These are phyloP conservation scores for Phlyctochytrium planicorne DNA, from an alignment of 192 early-diverging fungal species.

Conservation along the genomic window DNA sequence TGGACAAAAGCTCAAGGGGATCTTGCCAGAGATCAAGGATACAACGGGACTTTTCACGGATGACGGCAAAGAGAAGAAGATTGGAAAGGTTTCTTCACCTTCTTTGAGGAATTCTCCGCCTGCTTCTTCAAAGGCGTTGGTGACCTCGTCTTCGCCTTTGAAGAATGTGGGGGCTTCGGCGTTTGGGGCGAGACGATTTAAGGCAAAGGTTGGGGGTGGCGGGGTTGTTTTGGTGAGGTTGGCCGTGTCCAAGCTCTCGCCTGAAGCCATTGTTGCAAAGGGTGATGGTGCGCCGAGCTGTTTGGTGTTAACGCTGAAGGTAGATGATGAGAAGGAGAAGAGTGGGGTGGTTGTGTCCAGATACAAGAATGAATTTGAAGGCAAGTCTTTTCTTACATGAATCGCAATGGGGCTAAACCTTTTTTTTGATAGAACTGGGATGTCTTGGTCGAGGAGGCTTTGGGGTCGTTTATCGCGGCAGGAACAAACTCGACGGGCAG, in stretches of 20 bases:
- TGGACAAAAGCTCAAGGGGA: not conserved
- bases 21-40: not conserved
- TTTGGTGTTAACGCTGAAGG: conserved; percentile 15
- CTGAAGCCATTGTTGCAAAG: conserved; percentile 8
- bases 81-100: no score
- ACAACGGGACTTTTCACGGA: no score
- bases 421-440: conserved; percentile 13
- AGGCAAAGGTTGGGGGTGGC: not conserved
- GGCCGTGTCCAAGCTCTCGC: conserved; percentile 9
- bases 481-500: conserved; percentile 45
- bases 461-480: conserved; percentile 40
- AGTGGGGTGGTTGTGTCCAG: not conserved
- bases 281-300: not conserved
- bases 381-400: no score
- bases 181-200: not conserved
- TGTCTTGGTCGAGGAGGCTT: conserved; percentile 38
- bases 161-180: no score
- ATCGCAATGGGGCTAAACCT: no score
- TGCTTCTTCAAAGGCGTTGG: no score
- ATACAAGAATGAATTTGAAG: conserved; percentile 24
- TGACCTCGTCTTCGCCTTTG: no score
- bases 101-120: no score
- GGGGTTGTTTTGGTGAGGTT: not conserved
- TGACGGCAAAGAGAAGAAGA: no score
- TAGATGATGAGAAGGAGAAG: not conserved